Evolutionary conservation across 2,329 filamentous ascomycete species (phyloP).

Genomic region (Beauveria sp.): DNA sequence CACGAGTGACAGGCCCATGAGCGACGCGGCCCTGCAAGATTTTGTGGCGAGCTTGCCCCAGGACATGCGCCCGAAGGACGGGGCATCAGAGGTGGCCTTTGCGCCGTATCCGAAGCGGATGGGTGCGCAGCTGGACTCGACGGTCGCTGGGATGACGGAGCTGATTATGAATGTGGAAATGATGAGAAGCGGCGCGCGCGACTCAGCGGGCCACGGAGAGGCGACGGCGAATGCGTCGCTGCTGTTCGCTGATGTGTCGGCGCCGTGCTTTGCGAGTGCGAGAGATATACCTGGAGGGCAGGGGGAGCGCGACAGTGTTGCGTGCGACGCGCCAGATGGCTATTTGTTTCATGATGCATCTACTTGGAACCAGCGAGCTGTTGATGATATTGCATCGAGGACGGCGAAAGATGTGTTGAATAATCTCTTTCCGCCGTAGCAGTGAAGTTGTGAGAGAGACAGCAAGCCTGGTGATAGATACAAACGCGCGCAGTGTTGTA

Average conservation of each 20-base stretch:
- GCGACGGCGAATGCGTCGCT: background rate
- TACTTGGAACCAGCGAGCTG: slow-evolving; percentile 31
- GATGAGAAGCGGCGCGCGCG: background rate
- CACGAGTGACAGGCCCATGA: background rate
- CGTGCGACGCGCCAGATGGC: slow-evolving; percentile 36
- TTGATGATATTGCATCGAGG: slow-evolving; percentile 16
- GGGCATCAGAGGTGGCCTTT: background rate
- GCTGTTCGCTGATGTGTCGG: background rate
- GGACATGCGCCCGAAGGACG: background rate
- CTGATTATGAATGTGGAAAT: background rate
- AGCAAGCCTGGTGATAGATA: too few relatives aligned
- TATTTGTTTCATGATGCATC: slow-evolving; percentile 48
- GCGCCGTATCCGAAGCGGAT: slow-evolving; percentile 2
- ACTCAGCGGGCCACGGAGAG: background rate
- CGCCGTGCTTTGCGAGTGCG: slow-evolving; percentile 12
- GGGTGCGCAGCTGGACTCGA: background rate
- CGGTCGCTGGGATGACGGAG: background rate
- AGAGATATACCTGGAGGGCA: slow-evolving; percentile 13
- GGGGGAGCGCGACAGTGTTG: slow-evolving; percentile 9
- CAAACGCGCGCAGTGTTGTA: too few relatives aligned
- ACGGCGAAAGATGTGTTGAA: slow-evolving; percentile 17
- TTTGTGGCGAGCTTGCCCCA: slow-evolving; percentile 20
- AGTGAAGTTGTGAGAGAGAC: too few relatives aligned
- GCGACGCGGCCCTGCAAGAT: slow-evolving; percentile 8
- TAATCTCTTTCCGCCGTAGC: slow-evolving; percentile 17